A percentile compares a stretch with the other conserved stretches of the same genome.
Evolutionary conservation across 2,329 filamentous ascomycete genomes (phyloP).

Genomic region (Rhynchosporium agropyri): DNA sequence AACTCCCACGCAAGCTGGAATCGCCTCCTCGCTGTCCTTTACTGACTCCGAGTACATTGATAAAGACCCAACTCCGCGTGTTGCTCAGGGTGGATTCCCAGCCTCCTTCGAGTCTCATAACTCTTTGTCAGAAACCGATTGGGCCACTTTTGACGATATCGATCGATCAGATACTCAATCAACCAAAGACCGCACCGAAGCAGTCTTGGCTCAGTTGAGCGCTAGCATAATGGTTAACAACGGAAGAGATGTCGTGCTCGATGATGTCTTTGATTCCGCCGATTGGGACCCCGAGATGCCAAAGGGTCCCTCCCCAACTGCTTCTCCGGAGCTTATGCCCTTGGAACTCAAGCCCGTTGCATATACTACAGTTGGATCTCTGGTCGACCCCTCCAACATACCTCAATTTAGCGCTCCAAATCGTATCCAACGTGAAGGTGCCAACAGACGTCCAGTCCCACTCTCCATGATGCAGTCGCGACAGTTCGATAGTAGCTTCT

Average conservation of each 20-base stretch:
- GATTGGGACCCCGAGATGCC: conserved; percentile 41
- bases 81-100: conserved; percentile 11
- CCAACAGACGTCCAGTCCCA: conserved; percentile 36
- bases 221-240: conserved; percentile 2
- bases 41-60: not conserved
- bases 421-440: conserved; percentile 43
- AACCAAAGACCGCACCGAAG: conserved; percentile 11
- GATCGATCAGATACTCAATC: conserved; percentile 17
- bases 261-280: conserved; percentile 40
- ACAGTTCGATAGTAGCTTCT: conserved; percentile 30
- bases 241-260: conserved; percentile 9
- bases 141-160: conserved; percentile 7
- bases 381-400: conserved; percentile 39
- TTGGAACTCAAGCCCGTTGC: conserved; percentile 38
- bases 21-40: conserved; percentile 2
- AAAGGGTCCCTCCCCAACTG: conserved; percentile 26
- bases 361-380: conserved; percentile 44
- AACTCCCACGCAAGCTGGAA: conserved; percentile 11
- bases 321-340: conserved; percentile 39
- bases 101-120: not conserved
- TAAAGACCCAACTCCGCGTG: conserved; percentile 15
- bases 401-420: conserved; percentile 42
- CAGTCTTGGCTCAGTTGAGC: conserved; percentile 10
- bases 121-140: conserved; percentile 1
- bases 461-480: conserved; percentile 31